These are phyloP conservation scores for Rubia yunnanensis DNA, from an alignment of 257 asterid species.

Conservation along the genomic window DNA sequence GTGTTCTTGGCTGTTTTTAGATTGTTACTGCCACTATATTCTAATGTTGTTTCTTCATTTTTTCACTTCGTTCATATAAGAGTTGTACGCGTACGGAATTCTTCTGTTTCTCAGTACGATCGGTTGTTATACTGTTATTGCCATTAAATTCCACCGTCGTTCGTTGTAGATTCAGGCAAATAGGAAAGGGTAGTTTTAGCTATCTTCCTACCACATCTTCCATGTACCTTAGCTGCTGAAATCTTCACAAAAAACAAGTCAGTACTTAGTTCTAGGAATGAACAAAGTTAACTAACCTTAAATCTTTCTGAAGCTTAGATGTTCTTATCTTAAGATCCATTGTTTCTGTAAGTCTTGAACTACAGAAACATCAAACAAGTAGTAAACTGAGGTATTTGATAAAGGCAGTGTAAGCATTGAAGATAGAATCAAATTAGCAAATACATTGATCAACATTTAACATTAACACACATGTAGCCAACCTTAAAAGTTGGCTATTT, in stretches of 20 bases:
- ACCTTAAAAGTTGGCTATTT: not conserved
- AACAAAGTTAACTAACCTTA: not conserved
- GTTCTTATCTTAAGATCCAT: not conserved
- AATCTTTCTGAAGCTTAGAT: not conserved
- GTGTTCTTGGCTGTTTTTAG: too few species aligned
- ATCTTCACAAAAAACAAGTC: not conserved
- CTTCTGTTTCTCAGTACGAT: too few species aligned
- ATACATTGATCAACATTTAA: not conserved
- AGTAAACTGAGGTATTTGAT: not conserved
- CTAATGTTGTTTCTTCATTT: too few species aligned
- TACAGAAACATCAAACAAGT: too few species aligned
- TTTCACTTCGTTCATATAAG: too few species aligned
- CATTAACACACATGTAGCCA: conserved; percentile 1
- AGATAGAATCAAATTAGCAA: not conserved
- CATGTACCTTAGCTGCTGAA: not conserved
- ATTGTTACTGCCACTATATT: too few species aligned
- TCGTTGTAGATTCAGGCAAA: too few species aligned
- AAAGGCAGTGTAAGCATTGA: not conserved
- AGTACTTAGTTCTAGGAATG: not conserved
- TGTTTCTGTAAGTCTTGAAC: not conserved
- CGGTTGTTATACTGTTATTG: too few species aligned
- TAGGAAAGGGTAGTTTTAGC: too few species aligned
- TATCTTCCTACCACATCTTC: too few species aligned
- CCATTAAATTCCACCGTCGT: too few species aligned
- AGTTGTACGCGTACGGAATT: too few species aligned